phyloP scores from a whole-genome alignment of 208 protist species.

The Crithidia thermophila region DNA sequence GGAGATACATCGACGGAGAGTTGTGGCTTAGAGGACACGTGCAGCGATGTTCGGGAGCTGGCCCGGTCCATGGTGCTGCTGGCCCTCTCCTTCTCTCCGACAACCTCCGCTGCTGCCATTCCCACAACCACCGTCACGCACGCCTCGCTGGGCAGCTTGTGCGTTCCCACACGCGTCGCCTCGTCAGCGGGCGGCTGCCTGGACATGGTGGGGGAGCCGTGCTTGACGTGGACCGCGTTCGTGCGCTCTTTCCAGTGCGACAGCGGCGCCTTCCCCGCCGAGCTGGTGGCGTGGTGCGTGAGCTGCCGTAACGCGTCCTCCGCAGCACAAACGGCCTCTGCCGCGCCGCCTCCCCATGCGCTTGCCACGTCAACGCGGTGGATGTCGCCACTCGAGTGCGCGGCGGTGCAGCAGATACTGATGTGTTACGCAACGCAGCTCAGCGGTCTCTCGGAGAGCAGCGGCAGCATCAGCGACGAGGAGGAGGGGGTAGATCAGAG shows the following conservation, averaged over 20 bases:
- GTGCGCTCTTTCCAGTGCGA: conserved; percentile 33
- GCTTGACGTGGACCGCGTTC: conserved; percentile 29
- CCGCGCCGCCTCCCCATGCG: neutral
- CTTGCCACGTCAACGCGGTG: conserved; percentile 18
- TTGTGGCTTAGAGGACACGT: neutral
- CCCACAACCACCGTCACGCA: neutral
- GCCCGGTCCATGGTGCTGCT: conserved; percentile 26
- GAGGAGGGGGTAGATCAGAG: neutral
- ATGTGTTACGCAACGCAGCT: conserved; percentile 11
- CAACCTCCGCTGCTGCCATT: neutral
- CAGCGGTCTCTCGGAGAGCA: too few species aligned
- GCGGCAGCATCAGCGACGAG: neutral
- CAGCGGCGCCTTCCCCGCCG: conserved; percentile 35
- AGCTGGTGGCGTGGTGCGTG: conserved; percentile 31
- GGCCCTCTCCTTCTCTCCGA: conserved; percentile 4
- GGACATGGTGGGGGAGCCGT: neutral
- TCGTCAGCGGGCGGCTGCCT: neutral
- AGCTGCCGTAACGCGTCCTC: conserved; percentile 11
- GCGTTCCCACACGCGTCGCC: too few species aligned
- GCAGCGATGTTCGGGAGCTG: neutral
- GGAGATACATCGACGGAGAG: too few species aligned
- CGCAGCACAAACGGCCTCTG: neutral
- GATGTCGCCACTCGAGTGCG: conserved; percentile 38
- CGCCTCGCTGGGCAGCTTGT: too few species aligned
- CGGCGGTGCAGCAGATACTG: conserved; percentile 21